Evolutionary conservation across 2,329 filamentous ascomycete genomes (phyloP), one percentile per base, ranked within the genome.

Genomic region (Calonectria fujianensis): DNA sequence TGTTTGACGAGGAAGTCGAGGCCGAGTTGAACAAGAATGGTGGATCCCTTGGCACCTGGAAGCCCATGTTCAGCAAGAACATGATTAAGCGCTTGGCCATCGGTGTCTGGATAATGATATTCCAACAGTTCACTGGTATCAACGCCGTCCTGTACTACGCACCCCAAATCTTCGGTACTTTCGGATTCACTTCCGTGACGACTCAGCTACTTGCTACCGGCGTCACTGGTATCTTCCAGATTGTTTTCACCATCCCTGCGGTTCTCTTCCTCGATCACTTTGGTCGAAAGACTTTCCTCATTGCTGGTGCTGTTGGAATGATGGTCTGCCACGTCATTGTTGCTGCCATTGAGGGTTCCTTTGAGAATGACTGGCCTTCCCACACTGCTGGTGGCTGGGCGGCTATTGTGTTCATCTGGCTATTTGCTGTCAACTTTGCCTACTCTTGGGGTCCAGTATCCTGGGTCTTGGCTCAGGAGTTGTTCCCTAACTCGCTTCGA

Each of bases 71-170:
- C 18, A 68, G 35, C 24, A 54, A 54, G 48, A 54, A 57, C 32
- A 54, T 68, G 50, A 13, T 68, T 24, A 54, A 41, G 48, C 65
- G 65, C 31, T 5, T 68, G 31, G 24, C 50, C 2, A 41, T 68
- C 39, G 65, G 48, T 31, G 11, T 41, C 50, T 41, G 48, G 48
- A 48, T 70, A 39, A 68, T 68, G 65, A 52, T 68, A 18, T 68
- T 68, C 35, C 50, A 54, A 18, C 50, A 68, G 27, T 68, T 54
- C 48, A 54, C 65, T 8, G 65, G 65, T 41, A 68, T 68, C 50
- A 68, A 68, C 27, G 65, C 65, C 6, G 35, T 68, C 6, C 48
- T 68, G 4, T 68, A 68, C 48, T 68, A 68, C 18, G 65, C 50
- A 5, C 65, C 48, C 24, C 50, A 68, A 27, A 68, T 68, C n/a